These are phyloP conservation scores for Penicillium olsonii DNA, from an alignment of 2,329 filamentous ascomycete genomes.

Conservation along the genomic window DNA sequence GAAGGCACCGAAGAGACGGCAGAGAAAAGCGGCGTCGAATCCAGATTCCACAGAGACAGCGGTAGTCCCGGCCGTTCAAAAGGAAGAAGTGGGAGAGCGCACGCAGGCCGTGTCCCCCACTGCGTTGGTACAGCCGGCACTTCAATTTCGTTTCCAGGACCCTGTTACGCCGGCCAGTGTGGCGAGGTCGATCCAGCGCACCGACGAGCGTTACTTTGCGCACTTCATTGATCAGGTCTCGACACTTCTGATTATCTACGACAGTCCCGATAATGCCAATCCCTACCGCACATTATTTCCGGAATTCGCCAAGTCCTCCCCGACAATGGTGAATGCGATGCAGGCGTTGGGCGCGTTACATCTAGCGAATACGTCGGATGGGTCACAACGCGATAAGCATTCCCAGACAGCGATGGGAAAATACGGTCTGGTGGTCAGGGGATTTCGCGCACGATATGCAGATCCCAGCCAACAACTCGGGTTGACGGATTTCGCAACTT, in stretches of 20 bases:
- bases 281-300: constrained; percentile 39
- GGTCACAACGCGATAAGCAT: constrained; percentile 34
- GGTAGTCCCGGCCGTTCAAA: constrained; percentile 9
- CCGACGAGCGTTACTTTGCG: constrained; percentile 37
- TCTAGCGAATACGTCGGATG: constrained; percentile 40
- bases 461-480: constrained; percentile 26
- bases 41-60: constrained; percentile 15
- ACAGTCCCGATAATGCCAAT: constrained; percentile 39
- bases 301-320: constrained; percentile 34
- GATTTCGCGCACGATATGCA: constrained; percentile 31
- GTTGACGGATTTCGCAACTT: constrained; percentile 37
- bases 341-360: constrained; percentile 44
- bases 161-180: constrained; percentile 23
- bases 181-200: constrained; percentile 23
- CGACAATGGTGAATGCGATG: constrained; percentile 41
- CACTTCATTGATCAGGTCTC: constrained; percentile 39
- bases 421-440: constrained; percentile 41
- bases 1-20: constrained; percentile 19
- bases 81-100: constrained; percentile 13
- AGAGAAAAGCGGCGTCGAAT: constrained; percentile 15
- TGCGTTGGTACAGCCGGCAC: constrained; percentile 17
- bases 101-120: constrained; percentile 30
- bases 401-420: constrained; percentile 42
- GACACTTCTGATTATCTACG: constrained; percentile 38
- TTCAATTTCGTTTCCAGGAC: constrained; percentile 30